These are phyloP conservation scores for Lyophyllum shimeji DNA, from an alignment of 768 basidiomycete species.

Conservation along the genomic window DNA sequence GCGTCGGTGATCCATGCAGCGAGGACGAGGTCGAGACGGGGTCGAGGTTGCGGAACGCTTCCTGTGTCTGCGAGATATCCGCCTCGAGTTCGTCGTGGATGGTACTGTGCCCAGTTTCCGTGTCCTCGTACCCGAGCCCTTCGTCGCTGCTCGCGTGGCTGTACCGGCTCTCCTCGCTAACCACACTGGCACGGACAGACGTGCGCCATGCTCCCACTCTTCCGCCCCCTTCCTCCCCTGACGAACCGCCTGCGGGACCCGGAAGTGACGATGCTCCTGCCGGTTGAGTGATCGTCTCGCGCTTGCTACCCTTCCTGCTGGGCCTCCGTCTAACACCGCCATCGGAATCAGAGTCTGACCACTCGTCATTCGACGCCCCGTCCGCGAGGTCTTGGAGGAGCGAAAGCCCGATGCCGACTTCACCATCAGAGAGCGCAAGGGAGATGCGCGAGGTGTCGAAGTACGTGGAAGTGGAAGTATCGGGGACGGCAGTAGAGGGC, in stretches of 20 bases:
- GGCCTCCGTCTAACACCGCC: conserved; percentile 2
- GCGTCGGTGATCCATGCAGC: not conserved
- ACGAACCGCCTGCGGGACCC: too few relatives aligned
- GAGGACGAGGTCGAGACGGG: not conserved
- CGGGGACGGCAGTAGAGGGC: conserved; percentile 1
- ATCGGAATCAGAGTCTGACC: conserved; percentile 27
- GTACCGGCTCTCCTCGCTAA: conserved; percentile 21
- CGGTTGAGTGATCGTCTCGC: not conserved
- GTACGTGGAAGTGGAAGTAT: conserved; percentile 23
- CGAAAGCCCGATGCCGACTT: conserved; percentile 68
- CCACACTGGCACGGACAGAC: conserved; percentile 15
- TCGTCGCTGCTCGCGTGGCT: conserved; percentile 14
- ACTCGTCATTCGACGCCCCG: conserved; percentile 26
- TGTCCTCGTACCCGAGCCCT: conserved; percentile 19
- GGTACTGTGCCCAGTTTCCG: conserved; percentile 15
- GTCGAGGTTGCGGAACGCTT: not conserved
- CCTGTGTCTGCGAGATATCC: conserved; percentile 7
- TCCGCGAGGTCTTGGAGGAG: conserved; percentile 52
- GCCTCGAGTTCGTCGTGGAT: conserved; percentile 9
- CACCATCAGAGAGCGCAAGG: conserved; percentile 51
- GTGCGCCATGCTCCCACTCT: conserved; percentile 3
- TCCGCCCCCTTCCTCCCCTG: not conserved
- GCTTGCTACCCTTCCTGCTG: conserved; percentile 7
- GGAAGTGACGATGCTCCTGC: too few relatives aligned
- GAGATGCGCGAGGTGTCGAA: conserved; percentile 30